A percentile compares a stretch with the other conserved stretches of the same genome.
These are phyloP conservation scores for Neurospora tetrasperma DNA, from an alignment of 495 filamentous ascomycete species.

Conservation along the genomic window DNA sequence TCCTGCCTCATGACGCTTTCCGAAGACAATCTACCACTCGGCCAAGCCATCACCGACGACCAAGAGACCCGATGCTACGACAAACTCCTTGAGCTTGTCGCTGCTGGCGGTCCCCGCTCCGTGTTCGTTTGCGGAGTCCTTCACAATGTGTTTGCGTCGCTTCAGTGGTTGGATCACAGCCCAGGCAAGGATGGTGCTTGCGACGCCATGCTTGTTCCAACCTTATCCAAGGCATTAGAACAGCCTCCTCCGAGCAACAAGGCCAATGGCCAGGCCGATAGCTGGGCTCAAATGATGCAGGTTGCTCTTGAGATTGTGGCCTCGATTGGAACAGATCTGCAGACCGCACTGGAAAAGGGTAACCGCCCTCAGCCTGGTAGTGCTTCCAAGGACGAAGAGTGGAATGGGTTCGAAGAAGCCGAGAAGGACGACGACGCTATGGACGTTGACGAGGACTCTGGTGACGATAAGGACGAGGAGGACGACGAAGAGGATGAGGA, in stretches of 20 bases:
- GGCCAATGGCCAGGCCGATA: constrained; percentile 20
- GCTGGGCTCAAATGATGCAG: constrained; percentile 30
- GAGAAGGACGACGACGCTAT: constrained; percentile 23
- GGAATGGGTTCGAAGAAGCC: constrained; percentile 24
- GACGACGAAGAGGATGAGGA: constrained; percentile 24
- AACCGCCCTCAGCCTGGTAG: constrained; percentile 14
- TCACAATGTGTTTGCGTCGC: constrained; percentile 40
- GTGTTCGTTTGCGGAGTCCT: constrained; percentile 41
- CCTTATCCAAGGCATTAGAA: constrained; percentile 29
- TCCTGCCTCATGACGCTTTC: constrained; percentile 44
- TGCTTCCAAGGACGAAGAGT: constrained; percentile 13
- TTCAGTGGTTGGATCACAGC: constrained; percentile 39
- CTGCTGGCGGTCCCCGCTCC: constrained; percentile 23
- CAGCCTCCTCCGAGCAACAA: constrained; percentile 13
- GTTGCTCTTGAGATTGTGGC: constrained; percentile 45
- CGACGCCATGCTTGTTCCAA: constrained; percentile 38
- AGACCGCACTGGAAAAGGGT: constrained; percentile 33
- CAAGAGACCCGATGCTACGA: constrained; percentile 27
- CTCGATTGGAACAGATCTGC: constrained; percentile 47
- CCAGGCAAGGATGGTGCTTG: constrained; percentile 34
- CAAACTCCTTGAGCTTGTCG: constrained; percentile 25
- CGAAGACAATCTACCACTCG: constrained; percentile 42
- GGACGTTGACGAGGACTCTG: constrained; percentile 21
- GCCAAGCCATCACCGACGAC: constrained; percentile 31
- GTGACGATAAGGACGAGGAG: constrained; percentile 29